These are phyloP conservation scores for Dactylellina leptospora DNA, from an alignment of 2,329 filamentous ascomycete species.

Conservation along the genomic window DNA sequence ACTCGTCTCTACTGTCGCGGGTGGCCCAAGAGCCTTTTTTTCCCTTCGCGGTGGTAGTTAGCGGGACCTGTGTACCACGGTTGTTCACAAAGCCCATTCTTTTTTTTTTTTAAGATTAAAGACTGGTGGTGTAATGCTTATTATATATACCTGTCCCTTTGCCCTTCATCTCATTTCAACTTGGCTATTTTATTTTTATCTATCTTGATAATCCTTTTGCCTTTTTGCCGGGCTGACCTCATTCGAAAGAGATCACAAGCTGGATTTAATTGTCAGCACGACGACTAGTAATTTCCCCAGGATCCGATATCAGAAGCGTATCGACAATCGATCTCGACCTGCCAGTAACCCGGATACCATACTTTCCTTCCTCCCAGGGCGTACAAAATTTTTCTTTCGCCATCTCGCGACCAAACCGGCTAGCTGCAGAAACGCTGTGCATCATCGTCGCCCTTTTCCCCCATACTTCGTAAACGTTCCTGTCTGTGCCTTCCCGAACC, in stretches of 20 bases:
- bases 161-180: not conserved
- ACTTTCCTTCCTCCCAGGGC: conserved; percentile 16
- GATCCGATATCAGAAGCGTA: conserved; percentile 12
- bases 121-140: not conserved
- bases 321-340: conserved; percentile 21
- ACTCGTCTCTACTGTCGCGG: conserved; percentile 28
- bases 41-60: too few species aligned
- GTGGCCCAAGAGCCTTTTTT: conserved; percentile 22
- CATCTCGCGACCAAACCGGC: conserved; percentile 4
- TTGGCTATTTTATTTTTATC: not conserved
- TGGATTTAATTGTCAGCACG: conserved; percentile 39
- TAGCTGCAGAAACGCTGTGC: conserved; percentile 26
- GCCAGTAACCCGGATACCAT: conserved; percentile 1
- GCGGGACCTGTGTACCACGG: conserved; percentile 47
- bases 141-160: conserved; percentile 3
- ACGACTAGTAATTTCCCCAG: conserved; percentile 10
- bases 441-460: conserved; percentile 17
- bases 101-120: conserved; percentile 10
- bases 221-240: conserved; percentile 10
- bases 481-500: conserved; percentile 26
- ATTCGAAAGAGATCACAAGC: conserved; percentile 11
- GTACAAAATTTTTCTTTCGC: not conserved
- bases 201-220: not conserved
- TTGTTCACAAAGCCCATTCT: conserved; percentile 24
- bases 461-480: conserved; percentile 8